These are phyloP conservation scores for Microcyclospora pomicola DNA, from an alignment of 2,329 filamentous ascomycete genomes.

Conservation along the genomic window DNA sequence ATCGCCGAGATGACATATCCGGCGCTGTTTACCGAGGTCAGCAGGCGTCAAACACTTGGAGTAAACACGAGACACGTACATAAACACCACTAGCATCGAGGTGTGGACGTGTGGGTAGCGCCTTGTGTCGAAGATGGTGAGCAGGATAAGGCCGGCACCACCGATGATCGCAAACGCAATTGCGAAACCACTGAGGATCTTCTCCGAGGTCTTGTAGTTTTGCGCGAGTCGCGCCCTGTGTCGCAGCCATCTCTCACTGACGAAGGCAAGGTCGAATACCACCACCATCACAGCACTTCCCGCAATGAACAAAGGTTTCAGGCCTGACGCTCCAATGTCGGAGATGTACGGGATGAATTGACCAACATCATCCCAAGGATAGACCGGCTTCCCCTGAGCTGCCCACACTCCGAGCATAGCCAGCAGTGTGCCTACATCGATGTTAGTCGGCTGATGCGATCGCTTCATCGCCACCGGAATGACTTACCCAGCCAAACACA, in stretches of 20 bases:
- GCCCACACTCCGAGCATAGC: conserved; percentile 60
- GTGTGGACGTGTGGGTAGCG: conserved; percentile 55
- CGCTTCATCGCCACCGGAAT: not conserved
- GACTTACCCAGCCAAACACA: conserved; percentile 41
- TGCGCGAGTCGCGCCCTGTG: conserved; percentile 65
- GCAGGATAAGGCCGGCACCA: conserved; percentile 63
- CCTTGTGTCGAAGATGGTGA: conserved; percentile 77
- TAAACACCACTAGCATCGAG: conserved; percentile 68
- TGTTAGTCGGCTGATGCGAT: conserved; percentile 3
- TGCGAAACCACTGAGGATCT: conserved; percentile 44
- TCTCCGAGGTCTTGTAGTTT: conserved; percentile 53
- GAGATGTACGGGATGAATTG: conserved; percentile 46
- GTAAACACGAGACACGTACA: conserved; percentile 30
- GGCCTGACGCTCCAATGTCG: conserved; percentile 42
- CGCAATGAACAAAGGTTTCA: conserved; percentile 68
- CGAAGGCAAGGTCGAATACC: conserved; percentile 67
- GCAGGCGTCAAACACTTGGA: not conserved
- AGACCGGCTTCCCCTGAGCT: conserved; percentile 41
- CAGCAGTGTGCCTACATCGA: conserved; percentile 44
- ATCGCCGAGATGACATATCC: conserved; percentile 78
- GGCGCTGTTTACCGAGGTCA: conserved; percentile 20
- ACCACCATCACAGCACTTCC: conserved; percentile 59
- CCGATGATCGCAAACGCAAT: conserved; percentile 61
- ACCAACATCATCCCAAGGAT: conserved; percentile 43
- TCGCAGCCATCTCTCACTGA: conserved; percentile 71